Evolutionary conservation across 2,329 filamentous ascomycete genomes (phyloP).

Genomic region (Calonectria pseudoturangicola): DNA sequence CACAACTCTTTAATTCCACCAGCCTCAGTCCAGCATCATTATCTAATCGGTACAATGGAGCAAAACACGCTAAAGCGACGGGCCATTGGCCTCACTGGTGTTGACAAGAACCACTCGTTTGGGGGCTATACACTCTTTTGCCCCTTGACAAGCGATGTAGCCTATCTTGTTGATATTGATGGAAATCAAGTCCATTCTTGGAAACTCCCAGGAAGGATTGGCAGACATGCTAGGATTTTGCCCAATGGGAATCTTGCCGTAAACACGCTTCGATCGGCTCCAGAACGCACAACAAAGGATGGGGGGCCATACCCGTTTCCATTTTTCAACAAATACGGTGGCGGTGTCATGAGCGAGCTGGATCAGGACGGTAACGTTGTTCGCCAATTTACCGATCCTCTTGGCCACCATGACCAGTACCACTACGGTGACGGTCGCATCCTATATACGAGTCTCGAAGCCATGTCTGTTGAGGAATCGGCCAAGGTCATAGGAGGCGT

Average conservation of each 20-base stretch:
- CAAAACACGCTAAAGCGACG: slow-evolving; percentile 57
- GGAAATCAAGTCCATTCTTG: slow-evolving; percentile 55
- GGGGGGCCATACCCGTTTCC: slow-evolving; percentile 53
- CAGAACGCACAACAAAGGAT: slow-evolving; percentile 44
- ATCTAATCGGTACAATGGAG: slow-evolving; percentile 47
- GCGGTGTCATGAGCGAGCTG: slow-evolving; percentile 56
- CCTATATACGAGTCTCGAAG: slow-evolving; percentile 54
- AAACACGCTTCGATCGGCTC: slow-evolving; percentile 51
- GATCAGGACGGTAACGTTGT: slow-evolving; percentile 51
- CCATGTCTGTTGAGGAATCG: slow-evolving; percentile 52
- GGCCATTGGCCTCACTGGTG: slow-evolving; percentile 54
- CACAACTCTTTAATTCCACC: neutral
- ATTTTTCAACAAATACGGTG: slow-evolving; percentile 58
- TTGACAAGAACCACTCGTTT: slow-evolving; percentile 52
- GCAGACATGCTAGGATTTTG: slow-evolving; percentile 54
- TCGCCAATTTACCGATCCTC: slow-evolving; percentile 53
- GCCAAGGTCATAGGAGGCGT: slow-evolving; percentile 55
- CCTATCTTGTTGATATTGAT: slow-evolving; percentile 55
- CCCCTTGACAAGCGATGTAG: slow-evolving; percentile 53
- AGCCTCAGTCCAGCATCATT: neutral
- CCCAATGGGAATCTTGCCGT: slow-evolving; percentile 56
- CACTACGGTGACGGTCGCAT: slow-evolving; percentile 55
- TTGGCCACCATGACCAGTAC: slow-evolving; percentile 57
- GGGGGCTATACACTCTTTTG: slow-evolving; percentile 57
- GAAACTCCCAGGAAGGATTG: slow-evolving; percentile 56